These are phyloP conservation scores for Ulota crispa DNA, from an alignment of 225 moss, liverwort and hornwort genomes.

Conservation along the genomic window DNA sequence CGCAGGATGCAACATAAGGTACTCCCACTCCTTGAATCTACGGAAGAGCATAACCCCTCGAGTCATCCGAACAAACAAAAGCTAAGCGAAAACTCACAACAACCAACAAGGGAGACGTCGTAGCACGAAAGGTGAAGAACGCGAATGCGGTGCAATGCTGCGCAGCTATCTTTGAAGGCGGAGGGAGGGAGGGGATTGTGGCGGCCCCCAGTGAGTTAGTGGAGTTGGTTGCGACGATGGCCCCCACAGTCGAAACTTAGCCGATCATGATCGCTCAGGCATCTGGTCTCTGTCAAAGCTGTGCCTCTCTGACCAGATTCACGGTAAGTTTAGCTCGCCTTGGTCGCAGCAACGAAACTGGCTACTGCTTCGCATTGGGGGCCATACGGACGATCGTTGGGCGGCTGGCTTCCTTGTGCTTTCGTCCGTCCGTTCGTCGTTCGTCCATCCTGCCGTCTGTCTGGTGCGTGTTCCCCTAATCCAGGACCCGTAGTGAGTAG, in stretches of 20 bases:
- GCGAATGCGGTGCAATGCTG: not conserved
- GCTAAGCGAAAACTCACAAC: not conserved
- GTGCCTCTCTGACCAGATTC: slow-evolving; percentile 24
- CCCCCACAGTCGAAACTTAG: slow-evolving; percentile 23
- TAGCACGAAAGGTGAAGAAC: slow-evolving; percentile 10
- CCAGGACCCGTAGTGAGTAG: no score
- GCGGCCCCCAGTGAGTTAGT: slow-evolving; percentile 15
- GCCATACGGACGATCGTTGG: not conserved
- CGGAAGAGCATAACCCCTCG: not conserved
- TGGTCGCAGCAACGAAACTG: not conserved
- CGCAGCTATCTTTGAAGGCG: not conserved
- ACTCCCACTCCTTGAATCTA: slow-evolving; percentile 30
- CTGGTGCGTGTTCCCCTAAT: not conserved
- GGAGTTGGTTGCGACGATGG: not conserved
- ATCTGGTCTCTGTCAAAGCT: slow-evolving; percentile 23
- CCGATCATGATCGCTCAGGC: not conserved
- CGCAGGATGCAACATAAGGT: slow-evolving; percentile 27
- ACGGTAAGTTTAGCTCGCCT: not conserved
- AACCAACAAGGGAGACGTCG: not conserved
- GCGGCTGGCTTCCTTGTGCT: not conserved
- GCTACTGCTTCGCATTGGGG: not conserved
- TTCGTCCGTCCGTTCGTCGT: not conserved
- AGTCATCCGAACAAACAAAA: not conserved
- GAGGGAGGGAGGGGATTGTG: not conserved
- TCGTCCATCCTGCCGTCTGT: not conserved